Base-by-base conservation (phyloP, 208 protist species). In the Histomonas meleagridis region DNA sequence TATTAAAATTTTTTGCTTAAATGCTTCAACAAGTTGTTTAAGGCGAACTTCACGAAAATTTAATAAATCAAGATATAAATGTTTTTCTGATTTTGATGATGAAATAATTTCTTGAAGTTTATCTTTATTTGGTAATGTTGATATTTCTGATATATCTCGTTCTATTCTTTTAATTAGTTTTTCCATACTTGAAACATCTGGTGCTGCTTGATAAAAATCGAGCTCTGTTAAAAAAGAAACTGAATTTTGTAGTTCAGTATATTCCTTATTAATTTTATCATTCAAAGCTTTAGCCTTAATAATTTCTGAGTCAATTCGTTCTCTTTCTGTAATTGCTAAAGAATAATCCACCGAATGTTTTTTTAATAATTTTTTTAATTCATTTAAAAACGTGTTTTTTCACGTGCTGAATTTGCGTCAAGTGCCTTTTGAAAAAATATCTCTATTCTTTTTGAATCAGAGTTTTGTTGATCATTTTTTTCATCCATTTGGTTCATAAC, bases 301-400 rank as follows among this genome's bases (percentile, higher is more conserved):
- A 49, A 86, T 86, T 55, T 40, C 40, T 18, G 40, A 16, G 38
- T 86, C 76, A 28, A 86, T 40, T 1, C 76, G 7, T n/a, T 86
- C 76, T 2, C 76, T 46, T 55, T 86, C 76, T 23, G 32, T 14
- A 57, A 86, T 86, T 2, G 76, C 76, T 26, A 46, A 40, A 16
- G 76, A 86, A 86, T 86, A 86, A 86, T 86, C 76, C 2, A 46
- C 76, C n/a, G 76, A 40, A 86, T 86, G 76, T n/a, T 86, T 86
- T 86, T 86, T 86, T 46, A 86, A 55, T 16, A 86, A 28, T 28
- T 86, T 86, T 55, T 86, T 86, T 0, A 86, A 46, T 38, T 86
- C 76, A 55, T 86, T 86, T 16, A 86, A n/a, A 38, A 86, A 86
- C 0, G 76, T 23, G 55, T 86, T 86, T 28, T 86, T 49, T 86